Percentiles rank a stretch among this genome's conserved stretches.
These are phyloP conservation scores for Candida nonsorbophila DNA, from an alignment of 805 yeast species.

Conservation along the genomic window DNA sequence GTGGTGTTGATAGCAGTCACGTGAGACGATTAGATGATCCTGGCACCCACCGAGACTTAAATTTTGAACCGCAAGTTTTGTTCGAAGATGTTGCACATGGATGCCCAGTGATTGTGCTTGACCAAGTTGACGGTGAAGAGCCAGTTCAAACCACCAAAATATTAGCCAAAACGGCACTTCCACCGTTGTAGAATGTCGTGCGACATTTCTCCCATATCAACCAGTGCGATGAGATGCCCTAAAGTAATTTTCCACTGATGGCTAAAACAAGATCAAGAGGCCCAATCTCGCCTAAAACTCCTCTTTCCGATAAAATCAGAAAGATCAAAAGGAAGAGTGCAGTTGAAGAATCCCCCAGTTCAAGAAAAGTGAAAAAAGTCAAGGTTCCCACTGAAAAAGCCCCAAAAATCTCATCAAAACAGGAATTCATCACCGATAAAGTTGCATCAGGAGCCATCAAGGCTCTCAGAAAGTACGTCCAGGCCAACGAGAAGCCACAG, in stretches of 20 bases:
- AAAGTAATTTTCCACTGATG: constrained; percentile 10
- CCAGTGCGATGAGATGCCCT: not conserved
- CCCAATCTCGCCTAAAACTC: constrained; percentile 18
- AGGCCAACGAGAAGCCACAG: constrained; percentile 22
- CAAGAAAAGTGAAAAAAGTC: constrained; percentile 13
- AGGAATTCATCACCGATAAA: constrained; percentile 12
- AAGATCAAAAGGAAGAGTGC: constrained; percentile 16
- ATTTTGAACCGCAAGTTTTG: constrained; percentile 28
- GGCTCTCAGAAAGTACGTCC: constrained; percentile 61
- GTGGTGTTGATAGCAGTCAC: constrained; percentile 31
- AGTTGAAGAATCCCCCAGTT: constrained; percentile 18
- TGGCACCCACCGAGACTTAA: constrained; percentile 13
- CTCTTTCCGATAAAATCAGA: constrained; percentile 18
- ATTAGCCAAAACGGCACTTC: not conserved
- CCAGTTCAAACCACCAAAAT: constrained; percentile 21
- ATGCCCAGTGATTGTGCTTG: constrained; percentile 38
- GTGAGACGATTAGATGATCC: constrained; percentile 22
- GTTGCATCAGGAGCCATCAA: constrained; percentile 45
- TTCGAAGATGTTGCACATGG: constrained; percentile 33
- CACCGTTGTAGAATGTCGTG: constrained; percentile 2
- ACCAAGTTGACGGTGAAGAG: constrained; percentile 14
- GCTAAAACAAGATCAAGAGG: constrained; percentile 30
- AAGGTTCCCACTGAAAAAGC: constrained; percentile 9
- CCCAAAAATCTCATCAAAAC: constrained; percentile 29
- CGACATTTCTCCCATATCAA: too few species aligned